These are phyloP conservation scores for Astrothelium macrocarpum DNA, from an alignment of 495 filamentous ascomycete genomes.

Conservation along the genomic window DNA sequence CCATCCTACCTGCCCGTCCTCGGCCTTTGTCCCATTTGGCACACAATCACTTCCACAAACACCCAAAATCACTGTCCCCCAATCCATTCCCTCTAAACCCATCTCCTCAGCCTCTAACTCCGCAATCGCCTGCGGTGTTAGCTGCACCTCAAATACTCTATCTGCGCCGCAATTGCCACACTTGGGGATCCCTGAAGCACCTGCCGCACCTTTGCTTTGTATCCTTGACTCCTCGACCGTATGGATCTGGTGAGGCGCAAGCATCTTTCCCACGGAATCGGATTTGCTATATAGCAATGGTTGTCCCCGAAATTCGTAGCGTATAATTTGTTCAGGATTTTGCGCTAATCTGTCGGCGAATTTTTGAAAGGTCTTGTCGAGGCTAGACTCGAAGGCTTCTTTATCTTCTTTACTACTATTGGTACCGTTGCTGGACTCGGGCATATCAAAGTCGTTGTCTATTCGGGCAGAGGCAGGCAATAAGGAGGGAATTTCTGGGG, in stretches of 20 bases:
- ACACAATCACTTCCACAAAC: conserved; percentile 69
- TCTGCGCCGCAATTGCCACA: conserved; percentile 65
- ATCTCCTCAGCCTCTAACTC: conserved; percentile 75
- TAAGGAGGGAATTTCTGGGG: conserved; percentile 32
- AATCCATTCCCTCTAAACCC: conserved; percentile 89
- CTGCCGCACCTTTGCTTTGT: conserved; percentile 21
- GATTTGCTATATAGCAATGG: conserved; percentile 73
- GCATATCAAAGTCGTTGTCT: conserved; percentile 48
- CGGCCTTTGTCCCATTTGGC: conserved; percentile 38
- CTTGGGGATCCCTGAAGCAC: conserved; percentile 48
- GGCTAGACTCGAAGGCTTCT: conserved; percentile 68
- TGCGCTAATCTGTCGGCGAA: conserved; percentile 81
- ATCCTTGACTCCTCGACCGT: conserved; percentile 19
- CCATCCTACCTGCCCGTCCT: conserved; percentile 50
- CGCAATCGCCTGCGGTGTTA: conserved; percentile 81
- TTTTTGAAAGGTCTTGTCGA: conserved; percentile 84
- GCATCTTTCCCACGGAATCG: conserved; percentile 60
- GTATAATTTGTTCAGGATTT: conserved; percentile 88
- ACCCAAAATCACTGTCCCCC: conserved; percentile 89
- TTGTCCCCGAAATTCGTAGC: conserved; percentile 76
- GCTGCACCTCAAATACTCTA: conserved; percentile 84
- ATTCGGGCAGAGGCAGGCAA: conserved; percentile 37
- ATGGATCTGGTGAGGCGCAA: conserved; percentile 35
- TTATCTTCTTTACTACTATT: conserved; percentile 59
- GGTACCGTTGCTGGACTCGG: conserved; percentile 26